Evolutionary conservation across 2,329 filamentous ascomycete genomes (phyloP).

Genomic region (Dothideomycetes sp.): DNA sequence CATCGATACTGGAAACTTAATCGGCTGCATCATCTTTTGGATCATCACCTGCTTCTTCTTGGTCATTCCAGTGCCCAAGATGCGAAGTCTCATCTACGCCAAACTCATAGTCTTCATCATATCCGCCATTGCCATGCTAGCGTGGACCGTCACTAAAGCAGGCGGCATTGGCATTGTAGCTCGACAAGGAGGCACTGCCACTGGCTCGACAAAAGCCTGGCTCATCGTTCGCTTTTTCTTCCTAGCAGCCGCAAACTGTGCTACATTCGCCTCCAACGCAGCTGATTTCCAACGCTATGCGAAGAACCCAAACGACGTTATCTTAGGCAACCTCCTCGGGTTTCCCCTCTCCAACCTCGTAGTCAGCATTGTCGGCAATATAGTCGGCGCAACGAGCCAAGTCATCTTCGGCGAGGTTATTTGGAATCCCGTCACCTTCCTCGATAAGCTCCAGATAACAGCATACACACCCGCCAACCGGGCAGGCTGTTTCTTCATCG

Average conservation of each 20-base stretch:
- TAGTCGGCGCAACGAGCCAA: slow-evolving; percentile 24
- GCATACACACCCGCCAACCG: slow-evolving; percentile 17
- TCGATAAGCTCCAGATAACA: slow-evolving; percentile 24
- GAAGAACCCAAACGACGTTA: slow-evolving; percentile 27
- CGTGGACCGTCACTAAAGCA: slow-evolving; percentile 4
- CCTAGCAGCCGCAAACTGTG: slow-evolving; percentile 22
- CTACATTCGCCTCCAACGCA: slow-evolving; percentile 30
- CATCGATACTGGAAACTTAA: slow-evolving; percentile 1
- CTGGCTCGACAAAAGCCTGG: slow-evolving; percentile 15
- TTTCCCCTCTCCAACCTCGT: slow-evolving; percentile 29
- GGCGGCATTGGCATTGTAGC: slow-evolving; percentile 4
- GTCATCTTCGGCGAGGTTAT: slow-evolving; percentile 24
- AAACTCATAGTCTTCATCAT: slow-evolving; percentile 3
- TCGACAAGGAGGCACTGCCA: neutral
- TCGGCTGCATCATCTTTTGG: slow-evolving; percentile 4
- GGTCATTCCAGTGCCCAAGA: slow-evolving; percentile 2
- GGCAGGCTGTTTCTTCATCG: slow-evolving; percentile 30
- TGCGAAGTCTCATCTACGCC: slow-evolving; percentile 2
- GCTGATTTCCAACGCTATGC: slow-evolving; percentile 36
- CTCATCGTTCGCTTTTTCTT: slow-evolving; percentile 27
- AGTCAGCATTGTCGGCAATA: slow-evolving; percentile 28
- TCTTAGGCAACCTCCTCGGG: slow-evolving; percentile 30
- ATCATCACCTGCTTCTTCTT: slow-evolving; percentile 3
- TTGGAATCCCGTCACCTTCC: slow-evolving; percentile 25
- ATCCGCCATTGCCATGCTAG: neutral